A percentile compares a stretch with the other conserved stretches of the same genome.
Evolutionary conservation across 129 eudicot genomes (phyloP).

Genomic region (Helianthus annuus): HanXRQr2.0-SUNRISE NC_035434.2:8126629-8127128

Average conservation of each 20-base stretch:
- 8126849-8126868: neutral
- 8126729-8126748: neutral
- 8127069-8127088: neutral
- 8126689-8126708: neutral
- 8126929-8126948: neutral
- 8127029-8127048: constrained; percentile 13
- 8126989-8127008: constrained; percentile 1
- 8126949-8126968: constrained; percentile 4
- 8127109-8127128: constrained; percentile 14
- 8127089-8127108: constrained; percentile 8
- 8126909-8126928: neutral
- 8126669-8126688: neutral
- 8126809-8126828: constrained; percentile 14
- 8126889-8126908: neutral
- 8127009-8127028: constrained; percentile 11
- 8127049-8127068: neutral
- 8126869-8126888: neutral
- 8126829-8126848: constrained; percentile 4
- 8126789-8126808: constrained; percentile 7
- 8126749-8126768: neutral
- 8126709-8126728: neutral
- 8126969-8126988: constrained; percentile 18
- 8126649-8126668: neutral
- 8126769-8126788: neutral
- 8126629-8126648: neutral